phyloP scores from a whole-genome alignment of 805 yeast species.

The Babjeviella inositovora region DNA sequence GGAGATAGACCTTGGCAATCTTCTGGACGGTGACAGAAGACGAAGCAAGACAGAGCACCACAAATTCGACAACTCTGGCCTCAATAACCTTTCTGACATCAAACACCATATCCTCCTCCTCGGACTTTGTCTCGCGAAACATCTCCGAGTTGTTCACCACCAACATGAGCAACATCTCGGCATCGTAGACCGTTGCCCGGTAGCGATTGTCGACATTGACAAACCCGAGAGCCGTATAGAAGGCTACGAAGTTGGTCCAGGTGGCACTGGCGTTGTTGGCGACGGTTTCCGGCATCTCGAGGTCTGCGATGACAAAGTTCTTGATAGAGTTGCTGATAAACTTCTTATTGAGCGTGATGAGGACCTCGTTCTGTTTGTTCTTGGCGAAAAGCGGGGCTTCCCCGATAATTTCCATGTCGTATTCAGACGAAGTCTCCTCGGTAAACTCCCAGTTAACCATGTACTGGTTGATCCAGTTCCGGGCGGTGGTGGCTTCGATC shows the following conservation, averaged over 20 bases:
- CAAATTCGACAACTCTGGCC: constrained; percentile 14
- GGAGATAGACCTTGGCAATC: constrained; percentile 11
- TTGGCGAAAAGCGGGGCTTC: constrained; percentile 27
- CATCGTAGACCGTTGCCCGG: constrained; percentile 32
- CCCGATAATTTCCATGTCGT: constrained; percentile 28
- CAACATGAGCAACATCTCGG: constrained; percentile 51
- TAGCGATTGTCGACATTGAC: constrained; percentile 8
- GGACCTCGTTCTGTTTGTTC: constrained; percentile 24
- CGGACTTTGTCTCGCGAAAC: constrained; percentile 12
- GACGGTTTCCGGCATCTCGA: constrained; percentile 9
- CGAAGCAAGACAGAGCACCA: constrained; percentile 11
- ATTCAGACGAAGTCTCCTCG: constrained; percentile 17
- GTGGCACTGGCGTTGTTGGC: too few species aligned
- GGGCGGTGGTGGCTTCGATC: constrained; percentile 35
- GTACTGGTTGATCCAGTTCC: constrained; percentile 53
- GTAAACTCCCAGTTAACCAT: constrained; percentile 53
- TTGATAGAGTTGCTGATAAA: constrained; percentile 31
- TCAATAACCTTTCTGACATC: constrained; percentile 15
- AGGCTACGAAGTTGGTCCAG: constrained; percentile 12
- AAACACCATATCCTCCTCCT: constrained; percentile 6
- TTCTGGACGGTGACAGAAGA: constrained; percentile 2
- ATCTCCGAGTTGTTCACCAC: constrained; percentile 52
- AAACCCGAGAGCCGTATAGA: constrained; percentile 7
- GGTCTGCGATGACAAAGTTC: constrained; percentile 11
- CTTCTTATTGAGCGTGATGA: constrained; percentile 31